These are phyloP conservation scores for Isabelozyma pseudorhagii DNA, from an alignment of 805 yeast species.

Conservation along the genomic window DNA sequence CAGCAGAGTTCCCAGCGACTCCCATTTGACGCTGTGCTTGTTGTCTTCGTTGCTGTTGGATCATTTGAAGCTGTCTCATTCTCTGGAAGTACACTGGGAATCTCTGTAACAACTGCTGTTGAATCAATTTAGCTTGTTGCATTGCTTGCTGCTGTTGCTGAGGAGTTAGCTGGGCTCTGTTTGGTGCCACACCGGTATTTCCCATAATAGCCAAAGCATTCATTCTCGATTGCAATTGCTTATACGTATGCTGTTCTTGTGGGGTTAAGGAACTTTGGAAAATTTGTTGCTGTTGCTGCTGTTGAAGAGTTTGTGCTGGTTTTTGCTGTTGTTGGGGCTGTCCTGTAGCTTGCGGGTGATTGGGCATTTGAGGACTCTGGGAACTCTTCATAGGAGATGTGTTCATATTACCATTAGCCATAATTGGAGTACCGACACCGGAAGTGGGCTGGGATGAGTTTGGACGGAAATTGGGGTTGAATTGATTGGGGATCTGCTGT, in stretches of 20 bases:
- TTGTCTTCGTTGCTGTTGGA: constrained; percentile 21
- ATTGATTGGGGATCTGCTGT: constrained; percentile 9
- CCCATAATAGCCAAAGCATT: constrained; percentile 41
- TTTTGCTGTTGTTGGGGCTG: constrained; percentile 3
- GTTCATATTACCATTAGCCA: constrained; percentile 8
- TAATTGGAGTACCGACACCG: constrained; percentile 12
- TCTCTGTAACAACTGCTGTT: constrained; percentile 34
- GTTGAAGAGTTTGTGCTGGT: constrained; percentile 20
- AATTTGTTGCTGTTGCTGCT: constrained; percentile 45
- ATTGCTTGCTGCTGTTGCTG: constrained; percentile 44
- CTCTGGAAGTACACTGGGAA: constrained; percentile 37
- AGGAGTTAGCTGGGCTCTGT: constrained; percentile 36
- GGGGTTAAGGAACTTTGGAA: constrained; percentile 39
- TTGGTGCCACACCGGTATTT: constrained; percentile 42
- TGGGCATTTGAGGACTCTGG: constrained; percentile 13
- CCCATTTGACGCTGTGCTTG: constrained; percentile 4
- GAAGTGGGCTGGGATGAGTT: constrained; percentile 9
- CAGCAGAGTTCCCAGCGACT: background rate
- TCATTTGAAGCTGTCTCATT: constrained; percentile 32
- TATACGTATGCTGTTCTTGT: constrained; percentile 40
- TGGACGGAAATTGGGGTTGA: constrained; percentile 7
- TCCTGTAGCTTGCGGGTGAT: constrained; percentile 18
- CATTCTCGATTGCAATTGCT: constrained; percentile 38
- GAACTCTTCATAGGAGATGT: background rate
- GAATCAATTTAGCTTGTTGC: constrained; percentile 37